phyloP scores from a whole-genome alignment of 2,329 filamentous ascomycete genomes.

The Aureobasidium uvarum region DNA sequence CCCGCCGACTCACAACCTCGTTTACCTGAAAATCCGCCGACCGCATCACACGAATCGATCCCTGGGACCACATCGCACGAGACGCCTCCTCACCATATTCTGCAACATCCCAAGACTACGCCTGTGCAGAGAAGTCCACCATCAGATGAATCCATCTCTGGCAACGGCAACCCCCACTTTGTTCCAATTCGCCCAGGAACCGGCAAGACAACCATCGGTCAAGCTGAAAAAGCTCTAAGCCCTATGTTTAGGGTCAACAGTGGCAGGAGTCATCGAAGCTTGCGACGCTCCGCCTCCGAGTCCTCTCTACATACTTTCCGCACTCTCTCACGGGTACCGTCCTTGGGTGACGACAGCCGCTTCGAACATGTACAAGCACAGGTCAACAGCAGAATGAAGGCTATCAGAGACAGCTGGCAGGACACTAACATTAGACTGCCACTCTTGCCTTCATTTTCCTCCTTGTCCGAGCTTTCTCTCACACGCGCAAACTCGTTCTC shows the following conservation, averaged over 20 bases:
- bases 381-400: conserved; percentile 85
- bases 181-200: not conserved
- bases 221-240: not conserved
- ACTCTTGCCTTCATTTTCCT: conserved; percentile 46
- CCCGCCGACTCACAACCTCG: not conserved
- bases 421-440: conserved; percentile 70
- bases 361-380: conserved; percentile 80
- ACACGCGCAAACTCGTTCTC: conserved; percentile 12
- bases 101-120: not conserved
- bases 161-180: not conserved
- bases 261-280: conserved; percentile 26
- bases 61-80: not conserved
- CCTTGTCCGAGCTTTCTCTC: conserved; percentile 47
- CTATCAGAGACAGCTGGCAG: conserved; percentile 81
- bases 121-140: not conserved
- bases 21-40: not conserved
- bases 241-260: conserved; percentile 23
- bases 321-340: conserved; percentile 73
- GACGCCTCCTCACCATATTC: not conserved
- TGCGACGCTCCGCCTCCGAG: conserved; percentile 69
- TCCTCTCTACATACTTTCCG: conserved; percentile 72
- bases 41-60: not conserved
- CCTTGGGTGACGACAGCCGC: conserved; percentile 76
- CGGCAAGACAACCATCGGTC: not conserved
- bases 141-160: not conserved